Percentiles rank a stretch among this genome's conserved stretches.
Evolutionary conservation across 2,329 filamentous ascomycete genomes (phyloP).

Genomic region (Penicillium rolfsii): DNA sequence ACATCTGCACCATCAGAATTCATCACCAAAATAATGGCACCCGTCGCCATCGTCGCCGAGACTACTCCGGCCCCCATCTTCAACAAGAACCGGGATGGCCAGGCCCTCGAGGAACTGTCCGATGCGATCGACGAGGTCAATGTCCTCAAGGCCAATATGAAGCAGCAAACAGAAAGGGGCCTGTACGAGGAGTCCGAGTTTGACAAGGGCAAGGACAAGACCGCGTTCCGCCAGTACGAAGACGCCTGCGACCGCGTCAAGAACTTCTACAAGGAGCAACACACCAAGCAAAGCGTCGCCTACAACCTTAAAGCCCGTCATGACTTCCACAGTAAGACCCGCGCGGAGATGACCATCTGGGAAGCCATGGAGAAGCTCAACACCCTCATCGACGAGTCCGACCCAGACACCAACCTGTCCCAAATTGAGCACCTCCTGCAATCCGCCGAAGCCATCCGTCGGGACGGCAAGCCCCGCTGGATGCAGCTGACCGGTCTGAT

Average conservation of each 20-base stretch:
- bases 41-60: conserved; percentile 33
- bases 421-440: conserved; percentile 92
- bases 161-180: conserved; percentile 48
- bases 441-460: conserved; percentile 83
- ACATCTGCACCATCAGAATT: not conserved
- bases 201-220: conserved; percentile 76
- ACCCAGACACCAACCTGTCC: conserved; percentile 83
- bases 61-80: conserved; percentile 28
- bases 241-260: conserved; percentile 82
- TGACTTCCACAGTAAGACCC: conserved; percentile 66
- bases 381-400: conserved; percentile 85
- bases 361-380: conserved; percentile 91
- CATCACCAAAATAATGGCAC: conserved; percentile 33
- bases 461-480: conserved; percentile 62
- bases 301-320: conserved; percentile 84
- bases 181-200: conserved; percentile 65
- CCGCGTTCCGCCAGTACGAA: conserved; percentile 79
- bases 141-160: conserved; percentile 59
- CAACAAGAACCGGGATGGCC: conserved; percentile 56
- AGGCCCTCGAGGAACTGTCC: conserved; percentile 61
- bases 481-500: conserved; percentile 55
- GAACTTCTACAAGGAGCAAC: conserved; percentile 77
- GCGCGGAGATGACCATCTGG: conserved; percentile 83
- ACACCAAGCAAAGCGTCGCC: conserved; percentile 60
- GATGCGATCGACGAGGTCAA: conserved; percentile 65